Evolutionary conservation across 1,139 yeast species (phyloP).

Genomic region (Hansenula lynferdii): DNA sequence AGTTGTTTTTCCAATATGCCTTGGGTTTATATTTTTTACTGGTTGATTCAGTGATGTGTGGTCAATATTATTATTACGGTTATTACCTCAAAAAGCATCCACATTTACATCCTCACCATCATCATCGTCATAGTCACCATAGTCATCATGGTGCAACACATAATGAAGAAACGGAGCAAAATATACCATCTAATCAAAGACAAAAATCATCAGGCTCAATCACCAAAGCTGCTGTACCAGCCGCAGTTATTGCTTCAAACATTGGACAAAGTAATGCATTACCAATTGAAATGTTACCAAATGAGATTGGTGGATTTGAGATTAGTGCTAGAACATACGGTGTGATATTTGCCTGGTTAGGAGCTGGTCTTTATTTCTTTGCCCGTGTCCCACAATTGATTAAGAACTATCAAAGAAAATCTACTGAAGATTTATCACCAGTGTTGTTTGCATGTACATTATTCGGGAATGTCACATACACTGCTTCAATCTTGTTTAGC

Average conservation of each 20-base stretch:
- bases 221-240: slow-evolving; percentile 19
- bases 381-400: slow-evolving; percentile 84
- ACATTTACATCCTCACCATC: slow-evolving; percentile 31
- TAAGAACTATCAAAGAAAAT: slow-evolving; percentile 69
- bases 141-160: background rate
- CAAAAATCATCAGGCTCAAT: slow-evolving; percentile 5
- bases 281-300: slow-evolving; percentile 21
- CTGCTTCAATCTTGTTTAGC: slow-evolving; percentile 62
- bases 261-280: slow-evolving; percentile 14
- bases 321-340: slow-evolving; percentile 35
- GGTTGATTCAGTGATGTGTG: slow-evolving; percentile 67
- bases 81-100: slow-evolving; percentile 30
- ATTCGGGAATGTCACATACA: slow-evolving; percentile 75
- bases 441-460: slow-evolving; percentile 75
- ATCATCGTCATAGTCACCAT: slow-evolving; percentile 23
- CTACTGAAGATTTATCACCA: slow-evolving; percentile 84
- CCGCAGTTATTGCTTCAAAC: slow-evolving; percentile 16
- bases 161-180: slow-evolving; percentile 9
- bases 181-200: slow-evolving; percentile 3
- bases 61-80: slow-evolving; percentile 74
- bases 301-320: slow-evolving; percentile 11
- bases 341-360: slow-evolving; percentile 67
- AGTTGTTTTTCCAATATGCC: slow-evolving; percentile 70
- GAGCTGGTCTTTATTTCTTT: slow-evolving; percentile 68
- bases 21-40: slow-evolving; percentile 70